These are phyloP conservation scores for Acarospora socialis DNA, from an alignment of 2,329 filamentous ascomycete genomes.

Conservation along the genomic window DNA sequence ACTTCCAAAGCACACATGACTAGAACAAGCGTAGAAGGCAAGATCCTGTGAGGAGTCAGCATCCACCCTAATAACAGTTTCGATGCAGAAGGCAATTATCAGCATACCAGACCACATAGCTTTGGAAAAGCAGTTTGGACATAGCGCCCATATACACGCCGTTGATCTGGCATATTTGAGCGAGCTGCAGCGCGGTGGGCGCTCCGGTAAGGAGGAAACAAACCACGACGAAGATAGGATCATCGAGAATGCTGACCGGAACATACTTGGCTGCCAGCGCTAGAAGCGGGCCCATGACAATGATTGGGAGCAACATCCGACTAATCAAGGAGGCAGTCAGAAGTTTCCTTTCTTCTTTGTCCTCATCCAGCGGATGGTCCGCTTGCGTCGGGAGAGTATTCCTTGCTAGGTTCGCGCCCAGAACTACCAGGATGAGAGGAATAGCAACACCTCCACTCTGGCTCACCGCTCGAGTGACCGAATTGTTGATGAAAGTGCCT, in stretches of 20 bases:
- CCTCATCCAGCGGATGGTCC: slow-evolving; percentile 55
- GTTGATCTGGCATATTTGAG: slow-evolving; percentile 98
- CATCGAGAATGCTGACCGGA: slow-evolving; percentile 84
- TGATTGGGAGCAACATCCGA: slow-evolving; percentile 81
- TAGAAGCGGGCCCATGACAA: slow-evolving; percentile 83
- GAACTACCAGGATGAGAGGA: slow-evolving; percentile 83
- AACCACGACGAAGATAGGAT: slow-evolving; percentile 95
- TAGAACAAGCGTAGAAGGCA: slow-evolving; percentile 79
- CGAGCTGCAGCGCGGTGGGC: slow-evolving; percentile 82
- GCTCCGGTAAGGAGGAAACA: slow-evolving; percentile 93
- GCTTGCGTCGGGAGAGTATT: slow-evolving; percentile 66
- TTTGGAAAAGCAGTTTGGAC: slow-evolving; percentile 86
- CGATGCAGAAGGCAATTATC: slow-evolving; percentile 16
- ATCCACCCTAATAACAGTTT: slow-evolving; percentile 10
- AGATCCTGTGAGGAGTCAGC: slow-evolving; percentile 46
- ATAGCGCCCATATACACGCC: slow-evolving; percentile 90
- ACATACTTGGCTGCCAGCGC: slow-evolving; percentile 81
- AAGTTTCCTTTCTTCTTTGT: slow-evolving; percentile 54
- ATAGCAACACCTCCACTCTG: slow-evolving; percentile 87
- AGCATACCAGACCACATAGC: slow-evolving; percentile 87
- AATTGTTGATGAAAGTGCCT: slow-evolving; percentile 83
- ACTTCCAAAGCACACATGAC: slow-evolving; percentile 88
- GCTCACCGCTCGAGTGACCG: slow-evolving; percentile 71
- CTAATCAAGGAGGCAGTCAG: slow-evolving; percentile 74
- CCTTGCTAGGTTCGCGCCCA: slow-evolving; percentile 85